Evolutionary conservation across 2,329 filamentous ascomycete genomes (phyloP).

Genomic region (Coniosporium tulheliwenetii): DNA sequence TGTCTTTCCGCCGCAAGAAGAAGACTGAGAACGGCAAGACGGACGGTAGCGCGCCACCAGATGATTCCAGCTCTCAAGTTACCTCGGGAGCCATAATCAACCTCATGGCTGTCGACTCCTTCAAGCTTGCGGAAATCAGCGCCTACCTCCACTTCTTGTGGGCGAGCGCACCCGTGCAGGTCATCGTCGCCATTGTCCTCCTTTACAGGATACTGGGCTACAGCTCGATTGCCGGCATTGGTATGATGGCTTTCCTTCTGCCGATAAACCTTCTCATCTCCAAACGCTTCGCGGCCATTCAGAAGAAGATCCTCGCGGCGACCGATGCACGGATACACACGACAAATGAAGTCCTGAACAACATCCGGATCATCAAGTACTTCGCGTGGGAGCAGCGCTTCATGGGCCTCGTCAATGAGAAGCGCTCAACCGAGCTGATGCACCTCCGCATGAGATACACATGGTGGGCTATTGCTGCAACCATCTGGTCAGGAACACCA

Average conservation of each 20-base stretch:
- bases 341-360: conserved; percentile 92
- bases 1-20: conserved; percentile 46
- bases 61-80: conserved; percentile 52
- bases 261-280: conserved; percentile 85
- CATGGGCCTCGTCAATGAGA: conserved; percentile 72
- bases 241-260: conserved; percentile 76
- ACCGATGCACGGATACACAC: conserved; percentile 93
- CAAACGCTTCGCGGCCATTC: conserved; percentile 67
- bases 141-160: conserved; percentile 94
- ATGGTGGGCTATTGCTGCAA: conserved; percentile 81
- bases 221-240: conserved; percentile 84
- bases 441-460: conserved; percentile 72
- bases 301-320: conserved; percentile 80
- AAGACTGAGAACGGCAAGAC: conserved; percentile 33
- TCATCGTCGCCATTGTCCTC: conserved; percentile 63
- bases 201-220: conserved; percentile 83
- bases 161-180: conserved; percentile 77
- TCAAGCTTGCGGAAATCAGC: conserved; percentile 92
- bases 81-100: conserved; percentile 98
- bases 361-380: conserved; percentile 98
- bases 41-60: conserved; percentile 12
- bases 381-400: conserved; percentile 97
- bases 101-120: conserved; percentile 97
- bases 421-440: conserved; percentile 62
- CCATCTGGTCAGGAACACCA: conserved; percentile 91